Base-by-base conservation (phyloP, 345 rosid genomes). In the Aethionema arabicum region DNA sequence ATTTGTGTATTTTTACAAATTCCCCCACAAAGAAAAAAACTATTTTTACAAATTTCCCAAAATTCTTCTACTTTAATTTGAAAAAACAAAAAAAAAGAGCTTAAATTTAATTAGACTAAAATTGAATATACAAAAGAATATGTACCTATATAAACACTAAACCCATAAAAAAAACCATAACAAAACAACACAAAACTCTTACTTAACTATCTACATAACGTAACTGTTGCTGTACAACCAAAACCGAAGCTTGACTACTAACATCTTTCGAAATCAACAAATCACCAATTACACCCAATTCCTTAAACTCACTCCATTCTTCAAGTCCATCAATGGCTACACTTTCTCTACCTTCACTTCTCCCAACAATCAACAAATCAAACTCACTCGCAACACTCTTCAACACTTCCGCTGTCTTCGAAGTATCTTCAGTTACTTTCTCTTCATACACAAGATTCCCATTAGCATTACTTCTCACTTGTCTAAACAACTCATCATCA, bases 221-320 rank as follows among this genome's bases (percentile, higher is more conserved):
- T 36, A 57, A 48, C 39, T 73, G 77, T 38, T 73, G 73, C 40
- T 73, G 77, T 58, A 73, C 64, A 50, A 68, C 66, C 56, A 68
- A 68, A 42, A 67, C 73, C 50, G 77, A 73, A 30, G 65, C 64
- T 8, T 61, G 38, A 0, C 40, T 32, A 5, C 67, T 59, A 21
- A 67, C 16, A 67, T 73, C 77, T 0, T 35, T 49, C 16, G 69
- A 73, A 32, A 13, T 39, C 55, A 73, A 46, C 4, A 67, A 6
- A 62, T 73, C 77, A n/a, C 77, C 77, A 37, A 73, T n/a, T 15
- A 73, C 50, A 53, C 77, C 77, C 56, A 73, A 68, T 51, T 73
- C 77, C 11, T 56, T 30, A 42, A 36, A 73, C 64, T 73, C 77
- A 62, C 65, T 73, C 77, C 77, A 73, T 45, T 67, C 65, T 48